Evolutionary conservation across 1,284 basidiomycete species (phyloP), one percentile per base, ranked within the genome.

Genomic region (Pascua sp.): DNA sequence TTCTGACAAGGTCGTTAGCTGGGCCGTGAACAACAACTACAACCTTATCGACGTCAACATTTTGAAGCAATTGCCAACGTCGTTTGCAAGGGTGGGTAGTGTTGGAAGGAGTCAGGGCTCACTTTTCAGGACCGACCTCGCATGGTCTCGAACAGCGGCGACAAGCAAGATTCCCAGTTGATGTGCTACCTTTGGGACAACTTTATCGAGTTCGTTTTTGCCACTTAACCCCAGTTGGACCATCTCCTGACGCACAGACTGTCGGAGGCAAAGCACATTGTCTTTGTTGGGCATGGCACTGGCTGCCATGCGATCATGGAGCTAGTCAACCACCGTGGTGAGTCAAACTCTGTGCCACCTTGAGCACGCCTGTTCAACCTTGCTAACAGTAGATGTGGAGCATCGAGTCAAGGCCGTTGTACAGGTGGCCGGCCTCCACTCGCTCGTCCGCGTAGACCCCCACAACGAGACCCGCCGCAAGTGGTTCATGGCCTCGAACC

Each of bases 171-270:
- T 66, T 73, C 50, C 44, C 84, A 88, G 37, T 77, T 92, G 18
- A 74, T 94, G 59, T 80, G 82, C 8, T 95, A 95, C 69, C 73
- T 98, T 4, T 98, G 95, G 95, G 94, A 98, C 76, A 95, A 97
- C 71, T 91, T 92, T 64, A 81, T 96, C 55, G 84, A 89, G 91
- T 92, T 62, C 50, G 77, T 83, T n/a, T 32, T 11, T n/a, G 9
- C 3, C 15, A 11, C 36, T 18, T 13, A 4, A 15, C 5, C 7
- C 24, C 7, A 4, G 24, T 7, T 7, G 24, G 24, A 7, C 3
- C 24, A 4, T 11, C 17, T 11, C 47, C 50, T 55, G 61, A 45
- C 32, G 24, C 5, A 44, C 62, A 92, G 90, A 61, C 78, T 92
- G 56, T 87, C 86, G 4, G 80, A 81, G 42, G 87, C 87, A 5